Conservation (phyloP, 2,329 filamentous ascomycete genomes). For the Chalaropsis ovoidea region DNA sequence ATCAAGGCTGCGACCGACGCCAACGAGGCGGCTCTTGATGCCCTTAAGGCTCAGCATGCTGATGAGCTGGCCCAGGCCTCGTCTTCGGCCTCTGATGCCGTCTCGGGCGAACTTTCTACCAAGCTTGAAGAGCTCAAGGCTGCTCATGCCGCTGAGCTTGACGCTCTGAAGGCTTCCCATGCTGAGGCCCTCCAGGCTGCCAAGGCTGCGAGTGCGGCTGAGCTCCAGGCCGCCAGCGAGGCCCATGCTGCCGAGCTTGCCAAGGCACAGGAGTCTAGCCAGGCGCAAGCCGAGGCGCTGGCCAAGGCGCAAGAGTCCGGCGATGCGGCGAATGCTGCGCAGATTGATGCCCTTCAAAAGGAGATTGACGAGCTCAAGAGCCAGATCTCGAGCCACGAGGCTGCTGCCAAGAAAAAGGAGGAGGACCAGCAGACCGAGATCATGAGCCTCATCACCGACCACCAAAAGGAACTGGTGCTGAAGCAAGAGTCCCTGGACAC, state of each 20-base stretch:
- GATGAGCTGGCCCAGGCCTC: conserved; percentile 41
- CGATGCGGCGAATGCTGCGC: conserved; percentile 34
- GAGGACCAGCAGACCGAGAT: conserved; percentile 22
- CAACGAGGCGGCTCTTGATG: conserved; percentile 42
- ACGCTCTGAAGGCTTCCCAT: conserved; percentile 38
- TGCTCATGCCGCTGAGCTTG: conserved; percentile 35
- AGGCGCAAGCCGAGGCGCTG: conserved; percentile 36
- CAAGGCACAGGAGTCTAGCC: conserved; percentile 34
- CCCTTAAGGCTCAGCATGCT: conserved; percentile 47
- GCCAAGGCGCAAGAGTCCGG: conserved; percentile 35
- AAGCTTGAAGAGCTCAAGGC: conserved; percentile 37
- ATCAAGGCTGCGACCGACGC: conserved; percentile 38
- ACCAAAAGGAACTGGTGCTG: conserved; percentile 23
- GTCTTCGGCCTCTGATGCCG: conserved; percentile 41
- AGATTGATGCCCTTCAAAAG: conserved; percentile 43
- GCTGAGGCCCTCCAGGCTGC: conserved; percentile 36
- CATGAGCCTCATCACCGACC: conserved; percentile 21
- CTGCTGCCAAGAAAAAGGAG: conserved; percentile 27
- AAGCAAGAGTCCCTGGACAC: conserved; percentile 32
- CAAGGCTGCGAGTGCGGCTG: conserved; percentile 33
- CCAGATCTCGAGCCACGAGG: conserved; percentile 27
- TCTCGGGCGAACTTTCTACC: conserved; percentile 42
- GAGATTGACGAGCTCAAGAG: conserved; percentile 31
- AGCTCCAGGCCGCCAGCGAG: conserved; percentile 34
- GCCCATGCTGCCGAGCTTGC: conserved; percentile 43